phyloP scores from a whole-genome alignment of 805 yeast genomes.

The Kodamaea fukazawae region DNA sequence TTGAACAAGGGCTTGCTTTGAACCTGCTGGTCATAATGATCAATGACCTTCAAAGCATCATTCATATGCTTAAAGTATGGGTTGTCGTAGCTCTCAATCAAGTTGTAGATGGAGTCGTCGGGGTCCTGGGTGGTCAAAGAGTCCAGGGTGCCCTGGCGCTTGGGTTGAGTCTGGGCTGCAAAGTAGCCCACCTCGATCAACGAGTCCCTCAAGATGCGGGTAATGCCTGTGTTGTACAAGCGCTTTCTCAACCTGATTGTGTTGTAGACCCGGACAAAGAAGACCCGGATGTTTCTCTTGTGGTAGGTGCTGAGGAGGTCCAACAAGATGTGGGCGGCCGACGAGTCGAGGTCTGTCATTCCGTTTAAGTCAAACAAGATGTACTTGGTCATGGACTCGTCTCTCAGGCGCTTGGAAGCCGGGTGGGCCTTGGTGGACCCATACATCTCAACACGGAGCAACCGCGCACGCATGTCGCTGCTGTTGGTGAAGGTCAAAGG shows the following conservation, averaged over 20 bases:
- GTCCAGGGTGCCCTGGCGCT: constrained; percentile 2
- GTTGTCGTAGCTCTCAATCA: constrained; percentile 23
- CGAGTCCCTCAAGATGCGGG: constrained; percentile 22
- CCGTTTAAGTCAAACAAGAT: constrained; percentile 42
- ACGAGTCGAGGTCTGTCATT: constrained; percentile 41
- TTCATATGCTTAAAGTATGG: constrained; percentile 40
- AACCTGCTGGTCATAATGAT: constrained; percentile 25
- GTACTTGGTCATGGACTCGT: constrained; percentile 38
- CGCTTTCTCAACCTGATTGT: constrained; percentile 26
- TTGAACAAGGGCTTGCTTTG: neutral
- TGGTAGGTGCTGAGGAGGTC: constrained; percentile 29
- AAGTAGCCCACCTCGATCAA: constrained; percentile 24
- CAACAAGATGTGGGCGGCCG: constrained; percentile 38
- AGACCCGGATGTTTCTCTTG: constrained; percentile 28
- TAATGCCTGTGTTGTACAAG: constrained; percentile 30
- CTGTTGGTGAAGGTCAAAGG: constrained; percentile 44
- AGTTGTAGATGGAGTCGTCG: constrained; percentile 19
- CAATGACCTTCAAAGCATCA: constrained; percentile 39
- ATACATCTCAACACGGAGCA: constrained; percentile 40
- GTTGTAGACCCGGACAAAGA: constrained; percentile 36
- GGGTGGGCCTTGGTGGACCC: constrained; percentile 46
- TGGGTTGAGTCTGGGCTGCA: constrained; percentile 16
- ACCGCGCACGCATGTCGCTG: constrained; percentile 36
- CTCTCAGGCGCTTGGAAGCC: constrained; percentile 35
- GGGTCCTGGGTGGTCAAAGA: constrained; percentile 3